Conservation (phyloP, 2,329 filamentous ascomycete genomes). For the Chaetomium strumarium region DNA sequence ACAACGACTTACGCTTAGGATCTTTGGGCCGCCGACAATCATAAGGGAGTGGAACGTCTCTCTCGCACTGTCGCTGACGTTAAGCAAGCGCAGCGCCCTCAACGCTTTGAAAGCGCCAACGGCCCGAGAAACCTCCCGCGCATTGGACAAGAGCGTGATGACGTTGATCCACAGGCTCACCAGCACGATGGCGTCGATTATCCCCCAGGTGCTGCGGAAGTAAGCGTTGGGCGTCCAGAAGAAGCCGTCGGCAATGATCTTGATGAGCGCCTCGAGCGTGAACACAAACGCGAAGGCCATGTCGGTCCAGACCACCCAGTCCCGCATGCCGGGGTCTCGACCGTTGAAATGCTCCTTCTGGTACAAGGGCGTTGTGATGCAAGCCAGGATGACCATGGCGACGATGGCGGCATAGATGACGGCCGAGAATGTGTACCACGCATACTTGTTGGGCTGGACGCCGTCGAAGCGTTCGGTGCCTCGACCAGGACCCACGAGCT, state of each 20-base stretch:
- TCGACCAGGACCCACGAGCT: conserved; percentile 83
- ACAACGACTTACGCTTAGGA: conserved; percentile 52
- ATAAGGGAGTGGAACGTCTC: conserved; percentile 97
- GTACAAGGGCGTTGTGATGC: conserved; percentile 88
- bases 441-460: conserved; percentile 76
- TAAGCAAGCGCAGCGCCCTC: conserved; percentile 82
- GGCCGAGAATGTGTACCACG: conserved; percentile 91
- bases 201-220: conserved; percentile 91
- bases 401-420: conserved; percentile 93
- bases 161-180: conserved; percentile 96
- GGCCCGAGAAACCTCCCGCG: conserved; percentile 79
- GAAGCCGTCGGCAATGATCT: conserved; percentile 90
- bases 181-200: conserved; percentile 88
- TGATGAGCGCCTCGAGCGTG: conserved; percentile 78
- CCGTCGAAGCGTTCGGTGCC: conserved; percentile 84
- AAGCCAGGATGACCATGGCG: conserved; percentile 95
- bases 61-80: conserved; percentile 91
- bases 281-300: conserved; percentile 85
- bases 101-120: conserved; percentile 97
- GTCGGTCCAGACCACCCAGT: conserved; percentile 96
- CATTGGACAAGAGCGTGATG: conserved; percentile 70
- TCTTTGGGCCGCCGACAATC: conserved; percentile 89
- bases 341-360: conserved; percentile 76
- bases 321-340: conserved; percentile 53
- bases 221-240: conserved; percentile 98